Base-by-base conservation (phyloP, 2,329 filamentous ascomycete species). In the Claviceps capensis region DNA sequence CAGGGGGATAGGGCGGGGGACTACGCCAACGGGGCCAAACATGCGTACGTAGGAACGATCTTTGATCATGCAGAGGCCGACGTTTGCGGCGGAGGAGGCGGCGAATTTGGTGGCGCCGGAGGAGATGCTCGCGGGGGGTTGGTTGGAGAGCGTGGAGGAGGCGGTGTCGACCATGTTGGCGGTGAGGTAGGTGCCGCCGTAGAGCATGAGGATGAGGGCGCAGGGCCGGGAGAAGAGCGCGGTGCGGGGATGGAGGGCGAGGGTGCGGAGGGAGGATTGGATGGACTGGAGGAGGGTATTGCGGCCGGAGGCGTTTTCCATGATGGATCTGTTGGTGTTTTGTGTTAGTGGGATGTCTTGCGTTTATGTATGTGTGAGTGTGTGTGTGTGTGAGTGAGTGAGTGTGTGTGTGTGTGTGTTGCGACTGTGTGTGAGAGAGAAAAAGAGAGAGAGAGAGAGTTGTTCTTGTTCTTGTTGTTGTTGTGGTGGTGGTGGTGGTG, bases 141-240 rank as follows among this genome's bases (percentile, higher is more conserved):
- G 68, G 61, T 78, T 70, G 48, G 72, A 67, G 14, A 81, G 59
- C 1, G 85, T 88, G 5, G 87, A 84, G 45, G 81, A 72, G 47
- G 80, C 67, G 0, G 91, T 96, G 71, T 97, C 91, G 64, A 95
- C 81, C 13, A 78, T 70, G 72, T 96, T 96, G 57, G 91, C 90
- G 1, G 87, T 88, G 13, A 93, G 71, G 72, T 96, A 96, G 54
- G 91, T 97, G 58, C 86, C 84, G 55, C 83, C 86, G 74, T 96
- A 97, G 44, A 95, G 74, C 68, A 79, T 72, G 69, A 80, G 77
- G 63, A 89, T 83, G 57, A 88, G 75, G 46, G 72, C 79, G 60
- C 85, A 85, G 1, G 85, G 84, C 54, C 78, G 79, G 48, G 80
- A 80, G 63, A 81, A 67, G 57, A 88, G 61, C 60, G 85, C 73